Evolutionary conservation across 78 protist species (phyloP).

Genomic region (Isochrysis galbana): DNA sequence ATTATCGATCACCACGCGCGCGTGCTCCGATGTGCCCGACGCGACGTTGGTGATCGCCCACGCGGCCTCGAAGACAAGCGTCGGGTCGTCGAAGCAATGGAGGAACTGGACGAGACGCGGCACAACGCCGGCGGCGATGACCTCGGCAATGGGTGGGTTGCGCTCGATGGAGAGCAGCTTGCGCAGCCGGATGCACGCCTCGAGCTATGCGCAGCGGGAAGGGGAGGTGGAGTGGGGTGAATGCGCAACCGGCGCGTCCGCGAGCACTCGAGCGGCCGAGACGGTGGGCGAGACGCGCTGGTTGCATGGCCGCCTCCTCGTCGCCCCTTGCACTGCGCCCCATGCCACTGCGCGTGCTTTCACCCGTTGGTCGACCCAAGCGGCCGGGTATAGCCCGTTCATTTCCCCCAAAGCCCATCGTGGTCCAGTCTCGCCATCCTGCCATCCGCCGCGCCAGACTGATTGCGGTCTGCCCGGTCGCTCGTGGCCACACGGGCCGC

Average conservation of each 20-base stretch:
- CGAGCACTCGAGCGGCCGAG: neutral
- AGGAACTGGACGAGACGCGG: conserved; percentile 89
- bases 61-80: conserved; percentile 85
- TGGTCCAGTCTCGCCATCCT: too few relatives aligned
- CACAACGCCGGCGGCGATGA: conserved; percentile 84
- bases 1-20: conserved; percentile 29
- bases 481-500: too few relatives aligned
- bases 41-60: conserved; percentile 98
- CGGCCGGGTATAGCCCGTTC: too few relatives aligned
- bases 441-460: too few relatives aligned
- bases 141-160: conserved; percentile 91
- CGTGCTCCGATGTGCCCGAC: conserved; percentile 91
- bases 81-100: neutral
- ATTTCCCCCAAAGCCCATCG: too few relatives aligned
- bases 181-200: conserved; percentile 65
- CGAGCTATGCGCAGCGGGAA: neutral
- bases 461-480: too few relatives aligned
- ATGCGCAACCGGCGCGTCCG: too few relatives aligned
- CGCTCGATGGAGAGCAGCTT: conserved; percentile 82
- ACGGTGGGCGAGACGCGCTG: too few relatives aligned
- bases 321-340: too few relatives aligned
- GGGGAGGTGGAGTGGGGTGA: neutral
- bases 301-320: too few relatives aligned
- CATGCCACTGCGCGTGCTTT: too few relatives aligned
- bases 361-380: too few relatives aligned